These are phyloP conservation scores for Barnettozyma hawaiiensis DNA, from an alignment of 1,139 yeast genomes.

Conservation along the genomic window DNA sequence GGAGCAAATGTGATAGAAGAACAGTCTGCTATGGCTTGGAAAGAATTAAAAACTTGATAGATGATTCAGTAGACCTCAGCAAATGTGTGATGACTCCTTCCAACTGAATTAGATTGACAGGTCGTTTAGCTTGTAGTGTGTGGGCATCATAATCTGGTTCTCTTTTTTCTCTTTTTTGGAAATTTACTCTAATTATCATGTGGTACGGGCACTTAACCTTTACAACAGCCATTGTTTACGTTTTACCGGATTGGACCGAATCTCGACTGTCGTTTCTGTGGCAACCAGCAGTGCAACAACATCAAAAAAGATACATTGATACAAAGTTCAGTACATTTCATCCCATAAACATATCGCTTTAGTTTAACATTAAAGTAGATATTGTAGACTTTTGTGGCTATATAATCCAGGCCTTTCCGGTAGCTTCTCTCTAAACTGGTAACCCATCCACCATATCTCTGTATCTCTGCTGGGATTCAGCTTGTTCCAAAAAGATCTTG, in stretches of 20 bases:
- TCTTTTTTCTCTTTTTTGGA: neutral
- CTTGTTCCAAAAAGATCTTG: constrained; percentile 81
- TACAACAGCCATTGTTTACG: neutral
- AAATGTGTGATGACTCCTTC: neutral
- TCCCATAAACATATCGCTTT: neutral
- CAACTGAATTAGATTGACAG: neutral
- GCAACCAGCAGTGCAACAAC: too few relatives aligned
- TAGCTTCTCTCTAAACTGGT: constrained; percentile 16
- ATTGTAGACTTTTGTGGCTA: neutral
- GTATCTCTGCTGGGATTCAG: constrained; percentile 70
- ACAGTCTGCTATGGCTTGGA: neutral
- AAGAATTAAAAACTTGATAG: neutral
- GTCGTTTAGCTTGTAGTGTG: neutral
- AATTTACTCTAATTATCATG: neutral
- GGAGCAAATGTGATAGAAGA: neutral
- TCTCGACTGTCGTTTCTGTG: neutral
- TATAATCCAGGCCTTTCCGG: neutral
- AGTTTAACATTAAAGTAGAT: too few relatives aligned
- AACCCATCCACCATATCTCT: constrained; percentile 58
- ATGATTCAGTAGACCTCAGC: neutral
- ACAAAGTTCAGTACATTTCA: neutral
- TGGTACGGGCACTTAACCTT: neutral
- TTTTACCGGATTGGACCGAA: neutral
- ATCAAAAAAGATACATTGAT: neutral
- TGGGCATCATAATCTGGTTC: neutral